A percentile compares a stretch with the other conserved stretches of the same genome.
Evolutionary conservation across 352 stramenopile genomes (phyloP).

Genomic region (Phytophthora colocasiae): DNA sequence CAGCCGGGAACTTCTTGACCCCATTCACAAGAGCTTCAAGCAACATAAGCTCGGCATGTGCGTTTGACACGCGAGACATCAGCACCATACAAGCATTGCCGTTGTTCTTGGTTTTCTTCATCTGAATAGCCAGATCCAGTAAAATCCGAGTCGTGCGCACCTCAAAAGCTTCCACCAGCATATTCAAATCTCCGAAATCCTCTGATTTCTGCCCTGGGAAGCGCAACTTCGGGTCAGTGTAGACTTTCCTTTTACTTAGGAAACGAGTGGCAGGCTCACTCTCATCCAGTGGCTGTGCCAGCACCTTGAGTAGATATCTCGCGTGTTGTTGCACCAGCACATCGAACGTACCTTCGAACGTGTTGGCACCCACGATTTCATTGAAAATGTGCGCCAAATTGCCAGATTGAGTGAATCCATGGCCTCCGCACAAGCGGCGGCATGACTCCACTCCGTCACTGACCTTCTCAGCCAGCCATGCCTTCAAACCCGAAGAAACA

Average conservation of each 20-base stretch:
- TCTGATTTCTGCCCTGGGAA: not conserved
- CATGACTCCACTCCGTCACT: conserved; percentile 50
- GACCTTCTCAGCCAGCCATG: conserved; percentile 45
- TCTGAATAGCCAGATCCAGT: not conserved
- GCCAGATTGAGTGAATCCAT: conserved; percentile 30
- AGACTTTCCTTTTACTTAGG: not conserved
- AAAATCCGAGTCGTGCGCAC: conserved; percentile 1
- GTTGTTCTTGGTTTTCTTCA: not conserved
- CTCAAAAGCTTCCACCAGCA: not conserved
- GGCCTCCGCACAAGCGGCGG: conserved; percentile 47
- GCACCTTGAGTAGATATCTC: conserved; percentile 1
- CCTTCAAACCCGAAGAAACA: conserved; percentile 57
- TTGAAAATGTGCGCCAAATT: conserved; percentile 10
- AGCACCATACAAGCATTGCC: conserved; percentile 1
- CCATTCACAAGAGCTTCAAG: conserved; percentile 43
- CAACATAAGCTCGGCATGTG: conserved; percentile 58
- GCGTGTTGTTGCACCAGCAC: conserved; percentile 8
- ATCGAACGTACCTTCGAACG: conserved; percentile 10
- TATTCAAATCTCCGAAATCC: not conserved
- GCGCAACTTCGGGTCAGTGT: not conserved
- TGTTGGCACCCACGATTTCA: conserved; percentile 1
- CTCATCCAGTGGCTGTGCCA: not conserved
- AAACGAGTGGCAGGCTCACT: conserved; percentile 5
- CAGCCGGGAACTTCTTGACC: conserved; percentile 31
- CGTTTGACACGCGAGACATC: conserved; percentile 34